Evolutionary conservation across 2,329 filamentous ascomycete species (phyloP), one percentile per base, ranked within the genome.

Genomic region (Gaeumannomyces sp.): DNA sequence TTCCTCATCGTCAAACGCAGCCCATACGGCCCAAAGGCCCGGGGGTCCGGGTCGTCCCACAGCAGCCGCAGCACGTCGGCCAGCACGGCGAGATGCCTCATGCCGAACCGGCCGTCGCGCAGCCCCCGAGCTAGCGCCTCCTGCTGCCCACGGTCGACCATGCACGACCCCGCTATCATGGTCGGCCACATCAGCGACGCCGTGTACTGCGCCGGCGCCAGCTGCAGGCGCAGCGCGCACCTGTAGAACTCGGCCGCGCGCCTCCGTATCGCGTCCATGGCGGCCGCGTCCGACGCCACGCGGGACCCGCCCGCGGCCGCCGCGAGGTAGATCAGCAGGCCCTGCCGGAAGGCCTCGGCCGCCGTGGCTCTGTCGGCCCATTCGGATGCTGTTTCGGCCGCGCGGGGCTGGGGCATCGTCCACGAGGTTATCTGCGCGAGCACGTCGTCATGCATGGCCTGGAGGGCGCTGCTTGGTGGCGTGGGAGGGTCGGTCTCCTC

Each of bases 161-260:
- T 27, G 13, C 67, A 62, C 2, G 68, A 66, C n/a, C 69, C 68
- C 27, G 65, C 59, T n/a, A 69, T 62, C 7, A 68, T 28, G 58
- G 69, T 56, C 53, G 69, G 68, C 69, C 68, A 69, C 25, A 68
- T 64, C 62, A 68, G 56, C 33, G 69, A 69, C 4, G 61, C 62
- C 19, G 68, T 60, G 65, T 68, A 66, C 4, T 5, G 16, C 13
- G 45, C 45, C 2, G 45, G 16, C 45, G 45, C 16, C 14, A 45
- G 62, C 58, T 67, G 66, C 61, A 62, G 45, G 1, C 35, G 28
- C 29, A 28, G 11, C 6, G 25, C 61, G 56, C 22, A 28, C 22
- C 10, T 59, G 35, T 22, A 50, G 35, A 45, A 45, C 4, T 8
- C 35, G 35, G 7, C 35, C 35, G 35, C 35, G 35, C 35, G 13